Evolutionary conservation across 2,329 filamentous ascomycete species (phyloP).

Genomic region (Tricladium varicosporioides): DNA sequence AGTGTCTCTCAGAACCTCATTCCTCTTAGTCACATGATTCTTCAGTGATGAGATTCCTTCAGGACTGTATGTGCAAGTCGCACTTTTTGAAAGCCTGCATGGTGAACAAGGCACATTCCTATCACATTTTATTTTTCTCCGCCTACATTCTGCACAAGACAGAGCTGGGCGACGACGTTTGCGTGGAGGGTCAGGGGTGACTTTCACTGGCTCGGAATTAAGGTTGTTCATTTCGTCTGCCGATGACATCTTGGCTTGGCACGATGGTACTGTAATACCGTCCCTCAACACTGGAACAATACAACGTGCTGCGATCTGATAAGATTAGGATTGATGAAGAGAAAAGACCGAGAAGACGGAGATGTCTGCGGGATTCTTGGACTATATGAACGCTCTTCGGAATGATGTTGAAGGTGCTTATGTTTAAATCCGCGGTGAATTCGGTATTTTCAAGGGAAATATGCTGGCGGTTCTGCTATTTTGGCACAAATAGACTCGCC

Average conservation of each 20-base stretch:
- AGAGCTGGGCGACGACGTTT: slow-evolving; percentile 35
- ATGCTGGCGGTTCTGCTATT: not conserved
- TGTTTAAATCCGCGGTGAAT: not conserved
- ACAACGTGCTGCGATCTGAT: not conserved
- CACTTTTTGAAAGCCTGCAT: slow-evolving; percentile 34
- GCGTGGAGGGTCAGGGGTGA: slow-evolving; percentile 14
- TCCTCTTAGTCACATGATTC: slow-evolving; percentile 2
- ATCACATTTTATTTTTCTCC: slow-evolving; percentile 46
- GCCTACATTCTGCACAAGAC: slow-evolving; percentile 43
- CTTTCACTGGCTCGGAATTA: slow-evolving; percentile 4
- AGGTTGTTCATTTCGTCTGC: slow-evolving; percentile 4
- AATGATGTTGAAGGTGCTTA: not conserved
- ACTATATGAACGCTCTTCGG: not conserved
- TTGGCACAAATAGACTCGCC: not conserved
- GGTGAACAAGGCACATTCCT: slow-evolving; percentile 40
- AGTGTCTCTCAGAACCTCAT: too few relatives aligned
- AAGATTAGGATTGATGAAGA: not conserved
- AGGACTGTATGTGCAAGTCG: slow-evolving; percentile 34
- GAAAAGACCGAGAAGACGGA: slow-evolving; percentile 1
- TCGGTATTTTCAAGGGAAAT: not conserved
- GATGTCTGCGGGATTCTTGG: not conserved
- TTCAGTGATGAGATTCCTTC: slow-evolving; percentile 7
- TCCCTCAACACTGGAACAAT: too few relatives aligned
- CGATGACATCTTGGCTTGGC: not conserved
- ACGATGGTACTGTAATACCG: not conserved